A percentile compares a stretch with the other conserved stretches of the same genome.
These are phyloP conservation scores for Microbotryum scabiosae DNA, from an alignment of 1,284 basidiomycete species.

Conservation along the genomic window DNA sequence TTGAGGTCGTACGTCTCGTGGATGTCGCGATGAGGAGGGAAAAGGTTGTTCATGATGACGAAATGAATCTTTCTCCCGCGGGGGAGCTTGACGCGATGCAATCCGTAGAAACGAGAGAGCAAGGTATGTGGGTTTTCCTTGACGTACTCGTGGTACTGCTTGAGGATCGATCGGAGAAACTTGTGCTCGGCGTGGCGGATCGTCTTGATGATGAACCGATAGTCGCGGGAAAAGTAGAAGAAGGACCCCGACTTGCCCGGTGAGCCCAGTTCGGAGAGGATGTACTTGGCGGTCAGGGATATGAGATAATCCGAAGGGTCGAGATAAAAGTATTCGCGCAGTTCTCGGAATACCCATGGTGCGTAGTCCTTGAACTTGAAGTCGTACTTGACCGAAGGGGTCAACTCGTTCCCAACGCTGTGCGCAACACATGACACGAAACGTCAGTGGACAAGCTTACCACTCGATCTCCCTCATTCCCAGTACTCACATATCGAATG, in stretches of 20 bases:
- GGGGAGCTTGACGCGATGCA: constrained; percentile 94
- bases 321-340: constrained; percentile 88
- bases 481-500: constrained; percentile 79
- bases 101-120: constrained; percentile 85
- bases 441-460: neutral
- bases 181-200: constrained; percentile 92
- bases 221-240: constrained; percentile 98
- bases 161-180: constrained; percentile 77
- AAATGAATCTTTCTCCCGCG: constrained; percentile 94
- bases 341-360: constrained; percentile 91
- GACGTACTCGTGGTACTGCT: constrained; percentile 78
- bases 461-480: neutral
- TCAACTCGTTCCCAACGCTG: constrained; percentile 91
- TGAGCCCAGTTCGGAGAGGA: constrained; percentile 94
- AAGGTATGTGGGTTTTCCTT: constrained; percentile 88
- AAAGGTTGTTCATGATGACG: constrained; percentile 99
- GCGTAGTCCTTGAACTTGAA: constrained; percentile 99
- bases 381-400: constrained; percentile 89
- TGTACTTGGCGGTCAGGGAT: constrained; percentile 93
- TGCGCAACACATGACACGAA: neutral
- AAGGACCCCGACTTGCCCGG: constrained; percentile 97
- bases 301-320: constrained; percentile 96
- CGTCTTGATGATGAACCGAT: constrained; percentile 99
- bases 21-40: constrained; percentile 92
- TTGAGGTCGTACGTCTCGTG: constrained; percentile 98